Evolutionary conservation across 352 stramenopile species (phyloP), one percentile per base, ranked within the genome.

Genomic region (Phytopythium montanum): DNA sequence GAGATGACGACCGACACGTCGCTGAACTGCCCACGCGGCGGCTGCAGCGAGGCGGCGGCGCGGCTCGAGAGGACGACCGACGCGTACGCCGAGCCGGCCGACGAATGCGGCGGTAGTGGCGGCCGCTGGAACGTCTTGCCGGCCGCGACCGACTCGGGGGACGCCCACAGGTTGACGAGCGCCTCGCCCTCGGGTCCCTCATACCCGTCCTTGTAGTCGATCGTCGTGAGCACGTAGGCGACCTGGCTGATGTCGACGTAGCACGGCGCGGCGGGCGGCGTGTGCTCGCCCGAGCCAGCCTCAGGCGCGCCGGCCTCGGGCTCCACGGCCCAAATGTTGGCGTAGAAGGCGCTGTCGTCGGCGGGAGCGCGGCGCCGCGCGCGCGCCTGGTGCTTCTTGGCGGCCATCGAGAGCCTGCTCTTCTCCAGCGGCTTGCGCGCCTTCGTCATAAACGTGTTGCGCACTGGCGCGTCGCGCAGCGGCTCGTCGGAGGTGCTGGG

Each of bases 161-260:
- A 65, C 7, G 61, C 62, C 83, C 80, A 92, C 28, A 90, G 81
- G 60, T 90, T 92, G 29, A 72, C 64, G 55, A 68, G 61, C 21
- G 78, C 70, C 3, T 64, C 59, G 18, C 65, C 62, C 0, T 23
- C 49, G 34, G 70, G 65, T 6, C 46, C 59, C 26, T 79, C 73
- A 54, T 93, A 93, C 49, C 81, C 84, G 29, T 64, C 73, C 45
- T 81, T 84, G 59, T 87, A 93, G 63, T 92, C 81, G 31, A 87
- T 79, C 52, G 79, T 87, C 23, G 81, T 88, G 42, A 94, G 61
- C 50, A 91, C 80, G 45, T 92, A 69, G 21, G 85, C 75, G 25
- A 94, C 79, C 38, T 94, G 85, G n/a, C 74, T 77, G 55, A 94
- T 89, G 57, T 94, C 84, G 29, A 94, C 76, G 36, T 85, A 77